Conservation (phyloP, 139 green algal genomes). For the Chlamydomonas sp. region DNA sequence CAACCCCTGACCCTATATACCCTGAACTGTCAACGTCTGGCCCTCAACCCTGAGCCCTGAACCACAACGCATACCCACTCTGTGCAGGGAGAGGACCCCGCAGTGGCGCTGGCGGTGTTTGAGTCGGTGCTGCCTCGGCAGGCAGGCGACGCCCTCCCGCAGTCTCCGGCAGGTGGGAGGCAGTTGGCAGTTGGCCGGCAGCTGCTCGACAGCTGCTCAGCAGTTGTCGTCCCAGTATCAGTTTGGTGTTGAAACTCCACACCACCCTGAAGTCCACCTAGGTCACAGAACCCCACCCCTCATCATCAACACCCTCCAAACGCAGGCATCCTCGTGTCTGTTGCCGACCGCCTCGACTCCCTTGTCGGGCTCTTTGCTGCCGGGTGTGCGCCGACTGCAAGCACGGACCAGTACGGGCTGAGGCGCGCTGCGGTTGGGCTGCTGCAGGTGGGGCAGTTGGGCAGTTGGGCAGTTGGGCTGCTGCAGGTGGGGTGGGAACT, state of each 20-base stretch:
- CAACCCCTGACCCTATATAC: neutral
- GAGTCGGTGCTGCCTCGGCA: conserved; percentile 79
- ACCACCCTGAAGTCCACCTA: too few species aligned
- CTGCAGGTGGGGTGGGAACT: neutral
- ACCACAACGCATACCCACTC: conserved; percentile 46
- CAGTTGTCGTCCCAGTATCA: too few species aligned
- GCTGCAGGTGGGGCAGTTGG: conserved; percentile 48
- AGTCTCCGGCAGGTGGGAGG: too few species aligned
- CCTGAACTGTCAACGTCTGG: neutral
- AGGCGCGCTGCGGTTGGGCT: conserved; percentile 81
- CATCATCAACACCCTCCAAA: too few species aligned
- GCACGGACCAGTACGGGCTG: conserved; percentile 91
- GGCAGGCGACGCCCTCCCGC: conserved; percentile 74
- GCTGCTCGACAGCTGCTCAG: too few species aligned
- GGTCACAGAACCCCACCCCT: too few species aligned
- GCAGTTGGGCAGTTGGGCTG: neutral
- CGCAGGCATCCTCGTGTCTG: conserved; percentile 41
- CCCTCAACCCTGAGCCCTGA: neutral
- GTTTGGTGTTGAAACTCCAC: too few species aligned
- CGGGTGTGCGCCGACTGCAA: conserved; percentile 75
- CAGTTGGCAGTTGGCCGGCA: too few species aligned
- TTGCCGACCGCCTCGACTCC: conserved; percentile 78
- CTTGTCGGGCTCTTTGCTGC: conserved; percentile 90
- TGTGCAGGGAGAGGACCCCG: conserved; percentile 41
- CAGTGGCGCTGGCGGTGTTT: conserved; percentile 72